Evolutionary conservation across 768 basidiomycete genomes (phyloP), one percentile per base, ranked within the genome.

Genomic region (Boletus pseudopeckii): DNA sequence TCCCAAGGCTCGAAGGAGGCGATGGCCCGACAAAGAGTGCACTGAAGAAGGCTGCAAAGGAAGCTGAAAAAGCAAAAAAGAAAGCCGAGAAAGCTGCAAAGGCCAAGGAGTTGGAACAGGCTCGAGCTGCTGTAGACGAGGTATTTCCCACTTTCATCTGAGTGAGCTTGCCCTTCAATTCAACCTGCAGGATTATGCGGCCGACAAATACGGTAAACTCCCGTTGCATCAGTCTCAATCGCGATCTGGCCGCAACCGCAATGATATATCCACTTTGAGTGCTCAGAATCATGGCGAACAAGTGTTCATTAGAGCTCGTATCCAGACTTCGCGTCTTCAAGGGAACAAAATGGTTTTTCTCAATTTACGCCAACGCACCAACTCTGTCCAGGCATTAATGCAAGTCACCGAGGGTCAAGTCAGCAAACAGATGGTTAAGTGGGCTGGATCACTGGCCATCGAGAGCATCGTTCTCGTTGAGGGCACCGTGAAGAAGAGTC

Each of bases 341-440:
- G 93, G 91, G 61, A 90, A 83, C 74, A 99, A 93, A 76, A 93
- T 98, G 84, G 90, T 90, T 48, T 99, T 99, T 74, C 74, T 98
- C 48, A 86, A 86, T 66, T 79, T 99, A 51, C 89, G 96, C 54
- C 96, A 99, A 71, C 82, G 90, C 61, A 86, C 80, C 14, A 80
- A 88, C 65, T 79, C 95, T 51, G 85, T 99, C 9, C 96, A 98
- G 69, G 94, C 89, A 34, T 75, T 98, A 38, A 75, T 96, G 55
- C 72, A 77, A 45, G 82, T 89, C 22, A 75, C 86, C 10, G 80
- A 84, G 11, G 88, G 83, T 43, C 85, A 82, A 64, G 80, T 98
- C 26, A 95, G 92, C 57, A 98, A 95, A 73, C 94, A 96, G 69
- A 99, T 99, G 97, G 83, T 93, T 37, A 97, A 93, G 72, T 98